A percentile compares a stretch with the other conserved stretches of the same genome.
phyloP scores from a whole-genome alignment of 306 rosid genomes.

The Lathyrus sativus region DNA sequence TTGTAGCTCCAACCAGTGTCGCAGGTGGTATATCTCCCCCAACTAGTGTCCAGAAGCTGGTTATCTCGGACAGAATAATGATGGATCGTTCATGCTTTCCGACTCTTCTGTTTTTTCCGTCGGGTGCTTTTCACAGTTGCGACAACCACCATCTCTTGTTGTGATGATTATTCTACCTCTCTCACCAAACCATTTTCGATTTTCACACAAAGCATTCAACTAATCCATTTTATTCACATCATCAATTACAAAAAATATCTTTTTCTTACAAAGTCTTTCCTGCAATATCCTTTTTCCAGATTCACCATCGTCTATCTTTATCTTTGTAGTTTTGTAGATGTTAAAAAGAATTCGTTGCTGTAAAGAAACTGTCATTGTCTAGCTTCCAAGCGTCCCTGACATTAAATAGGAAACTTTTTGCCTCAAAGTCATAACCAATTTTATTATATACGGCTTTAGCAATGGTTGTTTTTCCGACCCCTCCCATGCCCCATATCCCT shows the following conservation, averaged over 20 bases:
- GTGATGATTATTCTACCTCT: not conserved
- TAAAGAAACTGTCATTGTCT: not conserved
- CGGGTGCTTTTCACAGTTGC: no score
- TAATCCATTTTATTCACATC: constrained; percentile 11
- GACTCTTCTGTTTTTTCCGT: no score
- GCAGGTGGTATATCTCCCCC: no score
- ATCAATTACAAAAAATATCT: constrained; percentile 27
- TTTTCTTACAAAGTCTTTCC: not conserved
- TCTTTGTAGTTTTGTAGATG: not conserved
- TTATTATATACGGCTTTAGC: constrained; percentile 6
- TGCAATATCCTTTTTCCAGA: not conserved
- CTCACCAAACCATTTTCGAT: not conserved
- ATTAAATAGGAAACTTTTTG: constrained; percentile 1
- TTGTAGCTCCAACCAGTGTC: no score
- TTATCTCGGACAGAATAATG: no score
- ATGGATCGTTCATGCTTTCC: no score
- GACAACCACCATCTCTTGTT: constrained; percentile 13
- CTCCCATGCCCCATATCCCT: constrained; percentile 38
- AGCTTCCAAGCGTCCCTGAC: constrained; percentile 2
- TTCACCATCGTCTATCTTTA: constrained; percentile 15
- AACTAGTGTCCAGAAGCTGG: no score
- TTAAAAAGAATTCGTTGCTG: constrained; percentile 6
- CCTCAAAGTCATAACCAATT: not conserved
- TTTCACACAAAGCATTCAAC: not conserved
- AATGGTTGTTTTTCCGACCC: not conserved